Percentiles rank a stretch among this genome's conserved stretches.
Evolutionary conservation across 805 yeast genomes (phyloP).

Genomic region (Saccharomyces eubayanus): DNA sequence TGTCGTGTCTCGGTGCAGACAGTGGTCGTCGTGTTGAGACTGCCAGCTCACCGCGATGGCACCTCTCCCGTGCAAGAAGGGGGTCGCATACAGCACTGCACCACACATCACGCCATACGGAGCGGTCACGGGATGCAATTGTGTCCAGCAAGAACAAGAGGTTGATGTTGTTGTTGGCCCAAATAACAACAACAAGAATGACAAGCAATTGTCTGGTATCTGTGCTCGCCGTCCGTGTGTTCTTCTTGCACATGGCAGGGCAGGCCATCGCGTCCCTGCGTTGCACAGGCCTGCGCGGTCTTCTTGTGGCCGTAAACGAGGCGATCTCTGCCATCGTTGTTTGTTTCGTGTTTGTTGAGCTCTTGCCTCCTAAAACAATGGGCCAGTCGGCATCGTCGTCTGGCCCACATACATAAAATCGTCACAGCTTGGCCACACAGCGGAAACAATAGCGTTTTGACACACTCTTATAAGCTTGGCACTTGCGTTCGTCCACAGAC

Average conservation of each 20-base stretch:
- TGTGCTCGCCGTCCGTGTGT: neutral
- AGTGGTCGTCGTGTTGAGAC: no score
- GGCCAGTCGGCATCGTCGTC: neutral
- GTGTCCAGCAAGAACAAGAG: no score
- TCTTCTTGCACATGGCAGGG: neutral
- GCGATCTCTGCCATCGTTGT: neutral
- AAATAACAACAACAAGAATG: neutral
- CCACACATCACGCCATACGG: no score
- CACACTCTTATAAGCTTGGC: neutral
- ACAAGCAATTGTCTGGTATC: neutral
- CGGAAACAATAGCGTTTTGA: neutral
- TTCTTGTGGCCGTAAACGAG: neutral
- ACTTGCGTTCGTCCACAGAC: neutral
- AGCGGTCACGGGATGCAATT: neutral
- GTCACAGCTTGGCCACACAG: neutral
- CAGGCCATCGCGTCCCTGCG: neutral
- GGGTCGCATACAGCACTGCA: no score
- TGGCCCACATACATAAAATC: neutral
- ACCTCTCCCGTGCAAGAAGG: no score
- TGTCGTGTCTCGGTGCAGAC: no score
- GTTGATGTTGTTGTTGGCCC: no score
- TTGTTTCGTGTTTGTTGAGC: slow-evolving; percentile 1
- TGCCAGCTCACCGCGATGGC: no score
- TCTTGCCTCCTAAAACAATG: neutral
- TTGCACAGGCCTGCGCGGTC: neutral